A percentile compares a stretch with the other conserved stretches of the same genome.
phyloP scores from a whole-genome alignment of 2,329 filamentous ascomycete species.

The Periconia digitata region DNA sequence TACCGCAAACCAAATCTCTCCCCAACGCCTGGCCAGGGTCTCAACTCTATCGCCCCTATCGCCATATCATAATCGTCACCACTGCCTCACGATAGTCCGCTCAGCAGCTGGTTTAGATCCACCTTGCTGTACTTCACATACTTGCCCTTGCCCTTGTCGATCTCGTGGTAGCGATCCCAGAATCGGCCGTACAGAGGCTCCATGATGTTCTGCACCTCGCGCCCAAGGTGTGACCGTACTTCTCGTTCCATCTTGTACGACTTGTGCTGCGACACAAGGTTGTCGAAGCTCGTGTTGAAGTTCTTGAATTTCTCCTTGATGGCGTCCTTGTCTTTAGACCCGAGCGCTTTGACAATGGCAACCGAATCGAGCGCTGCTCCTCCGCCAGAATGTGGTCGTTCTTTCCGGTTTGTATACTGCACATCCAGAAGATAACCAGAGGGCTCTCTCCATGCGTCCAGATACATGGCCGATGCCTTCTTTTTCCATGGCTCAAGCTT shows the following conservation, averaged over 20 bases:
- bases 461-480: conserved; percentile 77
- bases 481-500: conserved; percentile 86
- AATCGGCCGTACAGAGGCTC: conserved; percentile 94
- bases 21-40: too few relatives aligned
- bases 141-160: conserved; percentile 97
- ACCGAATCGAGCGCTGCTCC: conserved; percentile 66
- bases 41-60: conserved; percentile 22
- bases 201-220: conserved; percentile 86
- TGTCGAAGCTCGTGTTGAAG: conserved; percentile 90
- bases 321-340: conserved; percentile 88
- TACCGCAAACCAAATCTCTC: conserved; percentile 21
- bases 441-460: conserved; percentile 85
- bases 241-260: conserved; percentile 86
- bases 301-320: conserved; percentile 95
- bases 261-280: conserved; percentile 81
- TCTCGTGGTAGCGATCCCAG: conserved; percentile 95
- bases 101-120: conserved; percentile 66
- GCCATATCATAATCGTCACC: not conserved
- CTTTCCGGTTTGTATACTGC: conserved; percentile 78
- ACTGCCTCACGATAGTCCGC: conserved; percentile 44
- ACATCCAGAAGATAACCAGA: conserved; percentile 83
- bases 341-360: conserved; percentile 79
- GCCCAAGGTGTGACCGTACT: conserved; percentile 75
- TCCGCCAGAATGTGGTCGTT: conserved; percentile 66
- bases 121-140: conserved; percentile 97